Evolutionary conservation across 345 rosid species (phyloP).

Genomic region (Populus tremula): DNA sequence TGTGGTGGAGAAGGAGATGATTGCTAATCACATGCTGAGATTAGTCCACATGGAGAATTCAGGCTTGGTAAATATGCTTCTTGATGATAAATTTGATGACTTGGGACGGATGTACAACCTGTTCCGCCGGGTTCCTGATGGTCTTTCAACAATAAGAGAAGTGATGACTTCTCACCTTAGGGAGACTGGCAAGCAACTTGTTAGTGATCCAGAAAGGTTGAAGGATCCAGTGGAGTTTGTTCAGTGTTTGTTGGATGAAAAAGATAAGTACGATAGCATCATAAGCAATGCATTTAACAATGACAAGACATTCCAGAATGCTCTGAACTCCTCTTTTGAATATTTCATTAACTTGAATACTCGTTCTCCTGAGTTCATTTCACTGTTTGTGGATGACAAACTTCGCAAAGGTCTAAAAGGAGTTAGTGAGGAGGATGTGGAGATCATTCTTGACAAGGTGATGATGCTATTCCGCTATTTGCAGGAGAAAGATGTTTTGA

Average conservation of each 20-base stretch:
- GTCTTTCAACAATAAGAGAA: slow-evolving; percentile 70
- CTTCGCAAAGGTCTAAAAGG: slow-evolving; percentile 91
- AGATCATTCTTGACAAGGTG: slow-evolving; percentile 88
- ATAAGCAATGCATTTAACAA: slow-evolving; percentile 69
- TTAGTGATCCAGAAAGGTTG: slow-evolving; percentile 84
- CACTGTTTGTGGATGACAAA: slow-evolving; percentile 92
- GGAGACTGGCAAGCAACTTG: slow-evolving; percentile 89
- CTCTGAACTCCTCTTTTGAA: slow-evolving; percentile 87
- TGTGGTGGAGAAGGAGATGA: slow-evolving; percentile 99
- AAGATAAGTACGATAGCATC: slow-evolving; percentile 78
- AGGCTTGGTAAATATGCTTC: slow-evolving; percentile 89
- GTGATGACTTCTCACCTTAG: slow-evolving; percentile 92
- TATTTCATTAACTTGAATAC: slow-evolving; percentile 83
- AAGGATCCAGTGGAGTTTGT: slow-evolving; percentile 97
- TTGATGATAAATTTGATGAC: slow-evolving; percentile 87
- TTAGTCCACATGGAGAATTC: slow-evolving; percentile 98
- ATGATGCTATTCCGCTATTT: slow-evolving; percentile 98
- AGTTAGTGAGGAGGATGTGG: slow-evolving; percentile 87
- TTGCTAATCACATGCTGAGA: slow-evolving; percentile 93
- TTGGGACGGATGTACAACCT: slow-evolving; percentile 86
- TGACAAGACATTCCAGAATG: slow-evolving; percentile 95
- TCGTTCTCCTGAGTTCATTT: slow-evolving; percentile 95
- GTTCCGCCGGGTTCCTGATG: slow-evolving; percentile 76
- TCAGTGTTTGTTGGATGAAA: slow-evolving; percentile 85
- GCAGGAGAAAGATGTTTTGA: slow-evolving; percentile 99